phyloP scores from a whole-genome alignment of 345 rosid species.

The Camelina laxa region DNA sequence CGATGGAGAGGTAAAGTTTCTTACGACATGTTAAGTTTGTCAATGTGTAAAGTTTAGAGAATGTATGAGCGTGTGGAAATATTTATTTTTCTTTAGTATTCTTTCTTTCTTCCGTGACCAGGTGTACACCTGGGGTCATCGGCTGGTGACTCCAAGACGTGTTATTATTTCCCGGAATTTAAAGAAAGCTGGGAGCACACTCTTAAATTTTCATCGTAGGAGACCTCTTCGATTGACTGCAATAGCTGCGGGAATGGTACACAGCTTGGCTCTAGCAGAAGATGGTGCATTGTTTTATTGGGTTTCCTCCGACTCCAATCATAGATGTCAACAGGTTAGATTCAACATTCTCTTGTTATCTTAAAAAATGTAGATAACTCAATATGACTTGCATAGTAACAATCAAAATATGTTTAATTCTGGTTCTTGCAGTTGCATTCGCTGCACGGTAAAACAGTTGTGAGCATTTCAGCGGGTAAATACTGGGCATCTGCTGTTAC shows the following conservation, averaged over 20 bases:
- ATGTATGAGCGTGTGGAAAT: conserved; percentile 1
- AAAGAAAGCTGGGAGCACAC: conserved; percentile 67
- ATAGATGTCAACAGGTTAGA: conserved; percentile 87
- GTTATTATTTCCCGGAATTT: conserved; percentile 71
- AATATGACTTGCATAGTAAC: neutral
- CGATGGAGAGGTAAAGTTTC: conserved; percentile 82
- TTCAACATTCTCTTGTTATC: neutral
- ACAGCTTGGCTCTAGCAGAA: conserved; percentile 87
- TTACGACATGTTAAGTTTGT: neutral
- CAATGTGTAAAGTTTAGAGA: neutral
- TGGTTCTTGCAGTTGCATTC: conserved; percentile 60
- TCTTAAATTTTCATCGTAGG: conserved; percentile 79
- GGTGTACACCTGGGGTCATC: conserved; percentile 98
- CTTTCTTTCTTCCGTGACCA: conserved; percentile 46
- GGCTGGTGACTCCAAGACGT: conserved; percentile 91
- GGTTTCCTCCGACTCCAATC: conserved; percentile 89
- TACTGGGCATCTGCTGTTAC: conserved; percentile 91
- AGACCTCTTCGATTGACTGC: conserved; percentile 73
- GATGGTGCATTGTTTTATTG: conserved; percentile 95
- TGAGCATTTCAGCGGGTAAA: conserved; percentile 91
- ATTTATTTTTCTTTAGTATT: conserved; percentile 34
- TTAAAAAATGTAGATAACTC: neutral
- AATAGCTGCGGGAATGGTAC: conserved; percentile 92
- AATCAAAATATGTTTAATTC: neutral
- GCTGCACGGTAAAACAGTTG: conserved; percentile 60